Evolutionary conservation across 495 filamentous ascomycete species (phyloP).

Genomic region (Hypomontagnella submonticulosa): DNA sequence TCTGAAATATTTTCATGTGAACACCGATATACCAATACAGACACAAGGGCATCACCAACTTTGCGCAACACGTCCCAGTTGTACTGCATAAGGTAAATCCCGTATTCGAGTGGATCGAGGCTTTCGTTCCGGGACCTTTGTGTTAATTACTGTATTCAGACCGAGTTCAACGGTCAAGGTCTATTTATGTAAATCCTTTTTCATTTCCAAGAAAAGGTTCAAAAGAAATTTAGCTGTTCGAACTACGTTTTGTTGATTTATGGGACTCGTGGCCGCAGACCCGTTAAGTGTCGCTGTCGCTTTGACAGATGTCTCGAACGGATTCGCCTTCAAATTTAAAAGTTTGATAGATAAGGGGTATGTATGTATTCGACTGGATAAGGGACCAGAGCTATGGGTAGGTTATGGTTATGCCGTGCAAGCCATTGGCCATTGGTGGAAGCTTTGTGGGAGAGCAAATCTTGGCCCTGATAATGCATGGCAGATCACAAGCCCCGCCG

Average conservation of each 20-base stretch:
- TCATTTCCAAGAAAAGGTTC: not conserved
- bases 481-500: slow-evolving; percentile 41
- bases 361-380: slow-evolving; percentile 19
- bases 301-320: slow-evolving; percentile 32
- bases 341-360: slow-evolving; percentile 23
- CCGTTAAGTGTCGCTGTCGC: slow-evolving; percentile 3
- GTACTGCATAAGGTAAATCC: slow-evolving; percentile 16
- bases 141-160: slow-evolving; percentile 1
- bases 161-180: not conserved
- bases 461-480: slow-evolving; percentile 45
- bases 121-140: not conserved
- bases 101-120: slow-evolving; percentile 19
- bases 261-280: slow-evolving; percentile 16
- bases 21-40: not conserved
- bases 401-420: slow-evolving; percentile 14
- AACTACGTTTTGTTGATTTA: slow-evolving; percentile 11
- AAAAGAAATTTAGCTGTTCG: slow-evolving; percentile 3
- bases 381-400: slow-evolving; percentile 22
- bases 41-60: slow-evolving; percentile 17
- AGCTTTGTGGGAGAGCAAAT: slow-evolving; percentile 34
- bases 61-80: slow-evolving; percentile 20
- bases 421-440: slow-evolving; percentile 33
- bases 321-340: slow-evolving; percentile 32
- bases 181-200: no score
- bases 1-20: no score